Conservation (phyloP, 169 alveolate species). For the Cyclospora cayetanensis region DNA sequence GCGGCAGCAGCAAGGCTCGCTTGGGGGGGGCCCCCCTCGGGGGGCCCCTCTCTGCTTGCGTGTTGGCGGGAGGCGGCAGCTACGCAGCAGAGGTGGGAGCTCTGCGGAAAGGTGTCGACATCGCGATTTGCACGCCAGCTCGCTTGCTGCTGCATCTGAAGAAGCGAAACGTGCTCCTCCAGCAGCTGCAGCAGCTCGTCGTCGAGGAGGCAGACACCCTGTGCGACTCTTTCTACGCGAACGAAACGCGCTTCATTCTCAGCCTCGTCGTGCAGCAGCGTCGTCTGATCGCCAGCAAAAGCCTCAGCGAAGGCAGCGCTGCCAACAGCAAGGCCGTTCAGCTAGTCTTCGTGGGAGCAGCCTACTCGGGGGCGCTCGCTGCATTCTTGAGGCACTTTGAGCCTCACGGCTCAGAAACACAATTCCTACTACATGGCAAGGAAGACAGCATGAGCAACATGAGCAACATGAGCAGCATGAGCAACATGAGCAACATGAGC, state of each 20-base stretch:
- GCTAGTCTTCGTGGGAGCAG: conserved; percentile 62
- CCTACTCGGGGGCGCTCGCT: conserved; percentile 65
- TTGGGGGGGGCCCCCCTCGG: not conserved
- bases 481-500: conserved; percentile 16
- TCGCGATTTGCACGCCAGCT: conserved; percentile 70
- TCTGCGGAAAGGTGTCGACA: conserved; percentile 71
- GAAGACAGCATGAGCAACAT: conserved; percentile 20
- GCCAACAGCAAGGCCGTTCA: not conserved
- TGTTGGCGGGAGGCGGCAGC: conserved; percentile 34
- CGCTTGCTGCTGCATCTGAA: conserved; percentile 69
- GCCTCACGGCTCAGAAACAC: conserved; percentile 17
- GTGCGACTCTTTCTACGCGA: conserved; percentile 73
- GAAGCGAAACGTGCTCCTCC: conserved; percentile 63
- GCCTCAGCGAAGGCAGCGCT: not conserved
- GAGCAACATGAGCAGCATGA: conserved; percentile 42
- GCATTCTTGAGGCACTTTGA: conserved; percentile 15
- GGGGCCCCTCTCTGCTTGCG: conserved; percentile 4
- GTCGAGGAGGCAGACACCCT: conserved; percentile 75
- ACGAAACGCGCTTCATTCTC: conserved; percentile 41
- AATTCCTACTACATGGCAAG: conserved; percentile 44
- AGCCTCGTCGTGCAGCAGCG: not conserved
- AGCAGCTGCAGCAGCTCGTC: conserved; percentile 27
- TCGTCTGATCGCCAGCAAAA: not conserved
- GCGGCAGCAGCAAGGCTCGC: not conserved
- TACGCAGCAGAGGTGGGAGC: conserved; percentile 68